These are phyloP conservation scores for Mallotus nudiflorus DNA, from an alignment of 345 rosid species.

Conservation along the genomic window DNA sequence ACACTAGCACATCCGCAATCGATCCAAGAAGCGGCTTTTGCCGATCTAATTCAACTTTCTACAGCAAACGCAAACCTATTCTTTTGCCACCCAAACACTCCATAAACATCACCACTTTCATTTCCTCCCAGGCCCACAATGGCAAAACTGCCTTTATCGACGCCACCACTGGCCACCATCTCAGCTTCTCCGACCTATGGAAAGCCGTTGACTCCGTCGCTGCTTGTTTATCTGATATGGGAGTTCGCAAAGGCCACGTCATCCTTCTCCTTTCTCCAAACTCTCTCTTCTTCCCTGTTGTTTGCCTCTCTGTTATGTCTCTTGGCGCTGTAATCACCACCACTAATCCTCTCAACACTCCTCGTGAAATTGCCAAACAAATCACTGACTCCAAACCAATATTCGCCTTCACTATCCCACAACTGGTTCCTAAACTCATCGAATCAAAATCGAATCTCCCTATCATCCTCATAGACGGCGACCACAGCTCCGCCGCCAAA, in stretches of 20 bases:
- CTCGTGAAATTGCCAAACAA: conserved; percentile 65
- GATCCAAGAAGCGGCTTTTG: conserved; percentile 69
- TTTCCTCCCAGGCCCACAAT: conserved; percentile 72
- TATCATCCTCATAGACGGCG: conserved; percentile 57
- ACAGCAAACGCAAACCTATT: conserved; percentile 65
- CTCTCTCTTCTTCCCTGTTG: conserved; percentile 79
- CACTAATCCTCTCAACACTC: conserved; percentile 80
- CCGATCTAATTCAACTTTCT: conserved; percentile 54
- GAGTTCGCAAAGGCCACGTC: conserved; percentile 80
- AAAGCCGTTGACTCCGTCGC: conserved; percentile 67
- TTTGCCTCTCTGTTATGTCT: conserved; percentile 93
- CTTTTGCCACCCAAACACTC: conserved; percentile 54
- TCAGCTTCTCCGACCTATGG: conserved; percentile 76
- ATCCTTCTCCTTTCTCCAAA: conserved; percentile 87
- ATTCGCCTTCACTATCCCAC: conserved; percentile 63
- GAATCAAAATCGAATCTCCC: conserved; percentile 40
- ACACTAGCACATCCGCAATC: not conserved
- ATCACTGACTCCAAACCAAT: conserved; percentile 60
- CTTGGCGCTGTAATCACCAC: conserved; percentile 91
- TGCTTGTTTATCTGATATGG: conserved; percentile 55
- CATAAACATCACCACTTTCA: conserved; percentile 74
- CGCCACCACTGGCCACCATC: conserved; percentile 61
- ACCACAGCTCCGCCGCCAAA: not conserved
- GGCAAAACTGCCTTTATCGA: conserved; percentile 84
- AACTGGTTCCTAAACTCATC: conserved; percentile 62